Base-by-base conservation (phyloP, 768 basidiomycete genomes). In the Solioccasus polychromus region DNA sequence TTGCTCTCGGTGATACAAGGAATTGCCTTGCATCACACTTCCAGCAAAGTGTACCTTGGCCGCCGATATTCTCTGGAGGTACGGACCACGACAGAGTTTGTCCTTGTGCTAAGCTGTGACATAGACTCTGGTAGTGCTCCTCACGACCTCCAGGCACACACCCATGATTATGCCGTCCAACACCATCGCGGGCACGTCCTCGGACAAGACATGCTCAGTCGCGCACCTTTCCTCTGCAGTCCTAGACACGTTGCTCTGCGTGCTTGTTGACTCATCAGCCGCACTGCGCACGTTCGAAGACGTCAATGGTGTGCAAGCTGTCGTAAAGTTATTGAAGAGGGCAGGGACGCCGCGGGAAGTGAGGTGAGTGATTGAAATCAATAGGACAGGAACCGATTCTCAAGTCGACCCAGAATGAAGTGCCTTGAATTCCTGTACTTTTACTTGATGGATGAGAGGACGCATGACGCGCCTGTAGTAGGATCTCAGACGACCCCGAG, bases 361-460 rank as follows among this genome's bases (percentile, higher is more conserved):
- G 46, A 72, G 90, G 93, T 94, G 47, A 25, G 79, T 67, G 17
- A 80, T 87, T 44, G 64, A 82, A 85, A 85, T 50, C 23, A 72
- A 32, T 14, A n/a, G 8, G 15, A 19, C 10, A 35, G 22, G 26
- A 23, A 35, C 11, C 8, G 38, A 15, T 17, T 29, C 37, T 36
- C 28, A 67, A 15, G 7, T 28, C 20, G 30, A 34, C 28, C 18
- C 56, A 95, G 93, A 56, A 95, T 96, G 88, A 95, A 95, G 70
- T 95, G 92, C 51, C 73, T 97, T 15, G 94, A 96, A 61, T 93
- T 96, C 57, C 69, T 97, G 14, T 95, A 95, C 65, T 96, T 94
- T 64, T 97, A 97, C 63, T 74, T 97, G 7, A 73, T 95, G 35
- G 93, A 94, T 48, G 93, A 96, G 60, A 80, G 78, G 1, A 60